Percentiles rank a stretch among this genome's conserved stretches.
phyloP scores from a whole-genome alignment of 345 rosid species.

The Lumnitzera racemosa region DNA sequence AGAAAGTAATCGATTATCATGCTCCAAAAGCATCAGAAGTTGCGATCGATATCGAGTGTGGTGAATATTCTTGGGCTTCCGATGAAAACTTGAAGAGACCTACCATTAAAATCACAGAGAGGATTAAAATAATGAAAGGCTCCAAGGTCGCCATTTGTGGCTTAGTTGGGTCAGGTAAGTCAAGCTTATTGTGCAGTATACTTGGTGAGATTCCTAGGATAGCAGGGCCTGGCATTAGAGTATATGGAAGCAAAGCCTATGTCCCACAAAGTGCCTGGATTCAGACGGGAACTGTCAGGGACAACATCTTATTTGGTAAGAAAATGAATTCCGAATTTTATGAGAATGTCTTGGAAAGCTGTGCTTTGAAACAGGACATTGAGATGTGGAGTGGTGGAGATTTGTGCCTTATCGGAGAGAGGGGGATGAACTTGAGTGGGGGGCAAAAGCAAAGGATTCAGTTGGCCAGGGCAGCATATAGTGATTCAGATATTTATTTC shows the following conservation, averaged over 20 bases:
- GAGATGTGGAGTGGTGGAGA: conserved; percentile 49
- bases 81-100: conserved; percentile 17
- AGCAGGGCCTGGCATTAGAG: conserved; percentile 41
- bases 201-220: conserved; percentile 73
- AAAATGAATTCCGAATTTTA: conserved; percentile 33
- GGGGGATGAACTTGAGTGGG: conserved; percentile 83
- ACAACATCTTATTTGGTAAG: conserved; percentile 62
- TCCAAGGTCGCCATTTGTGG: conserved; percentile 66
- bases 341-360: conserved; percentile 43
- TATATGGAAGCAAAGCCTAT: conserved; percentile 54
- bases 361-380: conserved; percentile 56
- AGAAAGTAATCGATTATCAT: conserved; percentile 13
- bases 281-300: conserved; percentile 63
- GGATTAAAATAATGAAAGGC: conserved; percentile 33
- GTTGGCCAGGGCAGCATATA: conserved; percentile 68
- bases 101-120: conserved; percentile 24
- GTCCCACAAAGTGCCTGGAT: conserved; percentile 81
- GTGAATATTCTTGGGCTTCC: conserved; percentile 46
- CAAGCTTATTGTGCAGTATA: conserved; percentile 54
- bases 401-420: conserved; percentile 63
- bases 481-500: conserved; percentile 56
- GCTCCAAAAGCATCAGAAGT: conserved; percentile 13
- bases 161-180: conserved; percentile 69
- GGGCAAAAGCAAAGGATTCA: conserved; percentile 87
- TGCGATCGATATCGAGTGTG: conserved; percentile 25